Percentiles rank a stretch among this genome's conserved stretches.
Conservation (phyloP, 2,329 filamentous ascomycete species). For the Clonostachys sp. region DNA sequence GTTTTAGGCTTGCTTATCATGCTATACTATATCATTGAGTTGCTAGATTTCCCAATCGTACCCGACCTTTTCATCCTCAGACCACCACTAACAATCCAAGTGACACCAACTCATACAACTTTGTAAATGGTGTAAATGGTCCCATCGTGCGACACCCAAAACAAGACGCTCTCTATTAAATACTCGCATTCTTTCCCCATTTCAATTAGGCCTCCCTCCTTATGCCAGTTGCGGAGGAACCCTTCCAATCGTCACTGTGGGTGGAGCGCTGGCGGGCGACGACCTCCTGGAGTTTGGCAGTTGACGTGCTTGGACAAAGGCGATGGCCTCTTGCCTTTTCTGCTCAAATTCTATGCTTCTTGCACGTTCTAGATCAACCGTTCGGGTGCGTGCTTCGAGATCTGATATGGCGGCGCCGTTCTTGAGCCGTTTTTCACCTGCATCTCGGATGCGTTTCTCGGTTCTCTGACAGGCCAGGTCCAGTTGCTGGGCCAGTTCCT, state of each 20-base stretch:
- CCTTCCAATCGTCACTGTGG: conserved; percentile 1
- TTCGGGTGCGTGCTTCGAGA: conserved; percentile 29
- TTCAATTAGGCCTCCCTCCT: neutral
- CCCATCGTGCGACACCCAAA: too few relatives aligned
- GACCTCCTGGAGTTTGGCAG: conserved; percentile 7
- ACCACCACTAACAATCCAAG: too few relatives aligned
- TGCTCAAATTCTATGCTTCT: conserved; percentile 45
- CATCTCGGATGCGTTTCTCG: conserved; percentile 36
- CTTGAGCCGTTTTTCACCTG: conserved; percentile 30
- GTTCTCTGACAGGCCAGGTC: conserved; percentile 42
- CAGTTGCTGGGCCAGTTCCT: conserved; percentile 34
- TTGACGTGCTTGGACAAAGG: conserved; percentile 21
- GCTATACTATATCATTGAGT: too few relatives aligned
- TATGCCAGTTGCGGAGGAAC: neutral
- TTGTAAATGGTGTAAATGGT: too few relatives aligned
- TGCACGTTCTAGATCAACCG: conserved; percentile 40
- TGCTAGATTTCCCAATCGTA: too few relatives aligned
- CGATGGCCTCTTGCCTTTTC: conserved; percentile 38
- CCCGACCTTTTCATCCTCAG: too few relatives aligned
- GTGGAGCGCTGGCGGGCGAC: conserved; percentile 19
- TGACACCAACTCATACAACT: too few relatives aligned
- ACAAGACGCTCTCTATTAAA: too few relatives aligned
- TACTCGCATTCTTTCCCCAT: too few relatives aligned
- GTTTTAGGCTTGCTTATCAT: too few relatives aligned
- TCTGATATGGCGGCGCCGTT: conserved; percentile 40